A percentile compares a stretch with the other conserved stretches of the same genome.
These are phyloP conservation scores for Hortaea werneckii DNA, from an alignment of 2,329 filamentous ascomycete genomes.

Conservation along the genomic window DNA sequence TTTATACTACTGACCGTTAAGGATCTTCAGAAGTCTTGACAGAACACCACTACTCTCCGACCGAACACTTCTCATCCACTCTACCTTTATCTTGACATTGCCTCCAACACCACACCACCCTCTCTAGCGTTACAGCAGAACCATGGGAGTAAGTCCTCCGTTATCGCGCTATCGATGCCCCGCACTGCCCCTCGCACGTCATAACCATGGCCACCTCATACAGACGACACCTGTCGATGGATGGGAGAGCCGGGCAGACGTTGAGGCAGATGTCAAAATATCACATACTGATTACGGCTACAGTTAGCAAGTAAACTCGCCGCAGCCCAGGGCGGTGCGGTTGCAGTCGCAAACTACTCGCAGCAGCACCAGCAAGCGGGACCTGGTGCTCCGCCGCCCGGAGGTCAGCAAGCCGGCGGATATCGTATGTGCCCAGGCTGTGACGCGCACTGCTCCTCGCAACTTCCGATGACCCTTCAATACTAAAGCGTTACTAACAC, in stretches of 20 bases:
- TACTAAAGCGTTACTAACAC: neutral
- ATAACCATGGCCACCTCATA: no score
- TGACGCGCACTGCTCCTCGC: neutral
- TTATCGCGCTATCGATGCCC: no score
- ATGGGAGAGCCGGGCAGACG: neutral
- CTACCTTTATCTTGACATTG: no score
- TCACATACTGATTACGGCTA: neutral
- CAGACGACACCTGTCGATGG: no score
- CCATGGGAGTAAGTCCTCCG: no score
- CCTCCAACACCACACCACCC: no score
- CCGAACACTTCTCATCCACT: no score
- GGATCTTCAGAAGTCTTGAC: no score
- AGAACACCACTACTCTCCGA: no score
- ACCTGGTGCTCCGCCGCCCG: constrained; percentile 23
- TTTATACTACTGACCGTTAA: no score
- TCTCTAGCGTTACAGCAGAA: no score
- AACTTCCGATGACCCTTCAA: neutral
- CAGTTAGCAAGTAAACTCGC: constrained; percentile 40
- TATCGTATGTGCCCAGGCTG: constrained; percentile 40
- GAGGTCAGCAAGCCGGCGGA: constrained; percentile 28
- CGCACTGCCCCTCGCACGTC: no score
- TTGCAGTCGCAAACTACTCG: constrained; percentile 16
- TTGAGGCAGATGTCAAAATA: neutral
- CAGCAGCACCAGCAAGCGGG: constrained; percentile 1
- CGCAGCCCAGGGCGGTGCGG: constrained; percentile 28